Conservation (phyloP, 2,329 filamentous ascomycete genomes). For the Neonectria hederae region DNA sequence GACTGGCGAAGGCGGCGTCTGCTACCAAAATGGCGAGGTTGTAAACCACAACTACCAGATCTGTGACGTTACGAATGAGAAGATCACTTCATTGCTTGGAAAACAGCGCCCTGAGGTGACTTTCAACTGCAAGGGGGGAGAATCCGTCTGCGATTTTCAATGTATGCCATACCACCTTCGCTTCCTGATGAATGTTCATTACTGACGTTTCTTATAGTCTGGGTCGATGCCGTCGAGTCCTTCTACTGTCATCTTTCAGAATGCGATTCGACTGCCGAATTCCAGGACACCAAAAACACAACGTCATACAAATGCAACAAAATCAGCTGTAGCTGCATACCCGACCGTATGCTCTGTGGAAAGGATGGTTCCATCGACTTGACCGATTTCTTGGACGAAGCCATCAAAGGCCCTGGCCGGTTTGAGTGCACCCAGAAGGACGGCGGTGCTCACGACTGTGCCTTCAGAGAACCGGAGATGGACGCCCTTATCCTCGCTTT, state of each 20-base stretch:
- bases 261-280: constrained; percentile 78
- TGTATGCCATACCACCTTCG: constrained; percentile 64
- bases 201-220: constrained; percentile 66
- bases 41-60: constrained; percentile 97
- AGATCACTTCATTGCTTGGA: constrained; percentile 88
- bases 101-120: constrained; percentile 91
- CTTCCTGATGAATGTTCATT: background rate
- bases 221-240: constrained; percentile 92
- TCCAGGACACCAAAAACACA: constrained; percentile 75
- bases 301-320: constrained; percentile 88
- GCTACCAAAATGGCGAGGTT: constrained; percentile 89
- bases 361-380: constrained; percentile 92
- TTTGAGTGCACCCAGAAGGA: constrained; percentile 78
- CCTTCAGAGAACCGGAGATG: constrained; percentile 92
- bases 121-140: constrained; percentile 84
- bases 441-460: constrained; percentile 72
- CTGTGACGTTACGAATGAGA: constrained; percentile 95
- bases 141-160: constrained; percentile 89
- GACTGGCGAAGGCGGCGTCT: constrained; percentile 81
- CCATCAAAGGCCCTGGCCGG: constrained; percentile 86
- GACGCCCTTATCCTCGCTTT: constrained; percentile 87
- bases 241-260: constrained; percentile 93
- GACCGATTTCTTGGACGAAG: constrained; percentile 82
- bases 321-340: constrained; percentile 87
- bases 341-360: constrained; percentile 92